A percentile compares a stretch with the other conserved stretches of the same genome.
Evolutionary conservation across 2,329 filamentous ascomycete species (phyloP).

Genomic region (Fusarium fracticaudum): DNA sequence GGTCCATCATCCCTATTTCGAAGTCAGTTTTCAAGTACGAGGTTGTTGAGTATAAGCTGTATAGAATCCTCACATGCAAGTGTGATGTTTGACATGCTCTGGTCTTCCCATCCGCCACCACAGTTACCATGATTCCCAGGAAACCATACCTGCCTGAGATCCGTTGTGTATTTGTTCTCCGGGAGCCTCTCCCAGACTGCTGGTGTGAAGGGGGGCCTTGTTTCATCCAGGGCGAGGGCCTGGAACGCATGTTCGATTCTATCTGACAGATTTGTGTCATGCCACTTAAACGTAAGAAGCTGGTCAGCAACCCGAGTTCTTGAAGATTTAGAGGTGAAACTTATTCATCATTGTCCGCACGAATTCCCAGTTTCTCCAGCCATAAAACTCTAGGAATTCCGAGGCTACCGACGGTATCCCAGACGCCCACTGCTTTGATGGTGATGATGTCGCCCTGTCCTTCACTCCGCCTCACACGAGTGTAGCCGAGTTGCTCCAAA

Average conservation of each 20-base stretch:
- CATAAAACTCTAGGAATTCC: constrained; percentile 57
- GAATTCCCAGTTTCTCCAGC: constrained; percentile 59
- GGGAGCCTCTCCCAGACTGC: constrained; percentile 62
- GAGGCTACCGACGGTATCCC: constrained; percentile 56
- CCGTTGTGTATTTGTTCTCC: constrained; percentile 50
- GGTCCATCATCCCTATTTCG: constrained; percentile 64
- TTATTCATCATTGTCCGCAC: constrained; percentile 57
- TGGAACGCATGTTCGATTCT: constrained; percentile 68
- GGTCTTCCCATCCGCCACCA: constrained; percentile 71
- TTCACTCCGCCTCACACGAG: constrained; percentile 53
- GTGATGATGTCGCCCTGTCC: constrained; percentile 57
- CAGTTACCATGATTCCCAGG: constrained; percentile 77
- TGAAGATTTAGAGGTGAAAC: constrained; percentile 37
- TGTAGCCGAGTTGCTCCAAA: constrained; percentile 56
- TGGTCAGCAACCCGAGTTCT: constrained; percentile 42
- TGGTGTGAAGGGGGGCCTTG: constrained; percentile 62
- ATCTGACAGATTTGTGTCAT: constrained; percentile 62
- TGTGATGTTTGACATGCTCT: constrained; percentile 54
- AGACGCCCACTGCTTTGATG: constrained; percentile 58
- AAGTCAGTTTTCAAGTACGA: not conserved
- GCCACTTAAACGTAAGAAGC: constrained; percentile 58
- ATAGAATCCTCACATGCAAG: constrained; percentile 49
- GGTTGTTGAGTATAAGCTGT: not conserved
- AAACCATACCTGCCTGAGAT: constrained; percentile 70
- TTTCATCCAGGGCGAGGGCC: constrained; percentile 67